Base-by-base conservation (phyloP, 108 stramenopile genomes). In the Fragilaria crotonensis region DNA sequence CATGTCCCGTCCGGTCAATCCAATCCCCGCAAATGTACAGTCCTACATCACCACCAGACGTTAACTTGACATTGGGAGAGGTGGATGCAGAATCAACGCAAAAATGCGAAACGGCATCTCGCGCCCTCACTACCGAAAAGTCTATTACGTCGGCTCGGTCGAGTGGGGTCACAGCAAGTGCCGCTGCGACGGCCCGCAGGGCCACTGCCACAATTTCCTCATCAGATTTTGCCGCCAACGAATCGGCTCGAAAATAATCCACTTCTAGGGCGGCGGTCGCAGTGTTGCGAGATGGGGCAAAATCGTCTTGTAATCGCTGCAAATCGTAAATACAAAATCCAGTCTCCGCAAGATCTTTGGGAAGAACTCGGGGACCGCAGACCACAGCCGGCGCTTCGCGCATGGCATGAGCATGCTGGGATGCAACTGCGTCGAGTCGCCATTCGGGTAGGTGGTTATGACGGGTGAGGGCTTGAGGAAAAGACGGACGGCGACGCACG, bases 311-410 rank as follows among this genome's bases (percentile, higher is more conserved):
- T 66, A 91, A 77, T 14, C 84, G 59, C 41, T 82, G 73, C 48
- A 91, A 59, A 63, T 91, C 90, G 54, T 91, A 91, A 36, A 91
- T 72, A 44, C 90, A 87, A 67, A 91, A 91, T 1, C 90, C 90
- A 22, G 85, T 78, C 57, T 87, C 90, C 0, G 60, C 49, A 41
- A 91, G 67, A 1, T 76, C 60, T 36, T 83, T 77, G 25, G 51
- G 58, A 5, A 78, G 83, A n/a, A 90, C 71, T 20, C 67, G 57
- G 11, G 89, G 66, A 23, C 86, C 90, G 65, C 83, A 84, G 21
- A 91, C 90, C 25, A 78, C 69, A 18, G 84, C 82, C 25, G 90
- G 85, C 25, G 81, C 77, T 22, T 87, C 90, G 23, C 50, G 46
- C 90, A 91, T 91, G 25, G 79, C 73, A 4, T 71, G 46, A 19